Percentiles rank a stretch among this genome's conserved stretches.
Evolutionary conservation across 257 asterid species (phyloP).

Genomic region (Salvia miltiorrhiza): DNA sequence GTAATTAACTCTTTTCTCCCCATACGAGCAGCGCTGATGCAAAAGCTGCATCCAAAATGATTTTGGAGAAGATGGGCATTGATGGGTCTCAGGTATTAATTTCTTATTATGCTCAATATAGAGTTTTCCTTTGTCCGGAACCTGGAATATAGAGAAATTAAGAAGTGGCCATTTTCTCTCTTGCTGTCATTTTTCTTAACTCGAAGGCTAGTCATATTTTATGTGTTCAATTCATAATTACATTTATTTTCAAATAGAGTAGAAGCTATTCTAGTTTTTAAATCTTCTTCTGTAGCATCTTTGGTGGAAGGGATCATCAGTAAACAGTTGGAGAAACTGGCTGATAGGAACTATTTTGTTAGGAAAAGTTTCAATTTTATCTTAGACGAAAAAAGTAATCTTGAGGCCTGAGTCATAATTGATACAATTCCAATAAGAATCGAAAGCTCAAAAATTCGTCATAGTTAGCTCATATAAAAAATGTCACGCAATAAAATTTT

Average conservation of each 20-base stretch:
- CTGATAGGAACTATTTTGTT: too few relatives aligned
- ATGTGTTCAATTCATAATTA: neutral
- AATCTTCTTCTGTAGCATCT: neutral
- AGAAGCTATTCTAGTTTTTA: conserved; percentile 5
- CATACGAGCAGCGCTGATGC: conserved; percentile 48
- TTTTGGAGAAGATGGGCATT: conserved; percentile 67
- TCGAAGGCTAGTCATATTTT: neutral
- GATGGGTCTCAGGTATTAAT: conserved; percentile 71
- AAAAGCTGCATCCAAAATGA: conserved; percentile 57
- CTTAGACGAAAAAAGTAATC: too few relatives aligned
- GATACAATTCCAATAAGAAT: neutral
- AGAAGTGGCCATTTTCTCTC: neutral
- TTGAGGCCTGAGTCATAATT: neutral
- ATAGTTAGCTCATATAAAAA: too few relatives aligned
- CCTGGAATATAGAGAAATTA: neutral
- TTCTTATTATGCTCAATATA: conserved; percentile 2
- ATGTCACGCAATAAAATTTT: too few relatives aligned
- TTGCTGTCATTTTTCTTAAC: neutral
- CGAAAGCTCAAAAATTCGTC: neutral
- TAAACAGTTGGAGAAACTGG: neutral
- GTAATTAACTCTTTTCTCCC: conserved; percentile 21
- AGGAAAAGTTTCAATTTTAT: too few relatives aligned
- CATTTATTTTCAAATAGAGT: neutral
- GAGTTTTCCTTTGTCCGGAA: neutral
- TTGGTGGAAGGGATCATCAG: neutral